Evolutionary conservation across 176 grass and related monocot genomes (phyloP), one percentile per base, ranked within the genome.

Genomic region (Themeda triandra): DNA sequence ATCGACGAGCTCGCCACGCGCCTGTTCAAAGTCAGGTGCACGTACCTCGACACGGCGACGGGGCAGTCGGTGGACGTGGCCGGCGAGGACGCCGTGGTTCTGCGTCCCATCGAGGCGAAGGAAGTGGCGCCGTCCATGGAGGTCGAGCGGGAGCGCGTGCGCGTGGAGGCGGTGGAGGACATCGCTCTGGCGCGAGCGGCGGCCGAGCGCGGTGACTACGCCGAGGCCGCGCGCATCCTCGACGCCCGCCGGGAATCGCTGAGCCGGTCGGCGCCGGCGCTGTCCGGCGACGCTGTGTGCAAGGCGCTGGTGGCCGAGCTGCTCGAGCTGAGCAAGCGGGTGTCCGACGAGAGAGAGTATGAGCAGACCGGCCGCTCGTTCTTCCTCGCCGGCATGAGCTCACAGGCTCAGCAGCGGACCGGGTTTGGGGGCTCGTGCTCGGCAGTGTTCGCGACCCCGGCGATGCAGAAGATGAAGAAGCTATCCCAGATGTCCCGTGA

Each of bases 321-420:
- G 19, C 19, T 0, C 29, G 84, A 72, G 24, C 70, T 90, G 84
- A 19, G 3, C 3, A 8, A 4, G 85, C 86, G 73, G 29, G 78
- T 91, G 75, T 69, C 69, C 29, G 69, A 2, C 45, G 53, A 13
- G 51, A 6, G 40, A 27, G 60, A 60, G 56, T 90, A 93, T 66
- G 48, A 79, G 81, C 73, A 56, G 2, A 85, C 85, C 2, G 91
- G 91, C 9, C 88, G 91, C 25, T 85, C 88, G 17, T 90, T 85
- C 46, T 30, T 93, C 78, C 85, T 93, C 44, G 86, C 88, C 3
- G 85, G 82, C 3, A 36, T 93, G 44, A 93, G 88, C 60, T 90
- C 88, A 27, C 91, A 88, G 74, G 86, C 85, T 56, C 86, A 76
- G 85, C 91, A 88, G 73, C 86, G 91, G 25, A 1, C 0, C 6